Evolutionary conservation across 352 stramenopile species (phyloP), one percentile per base, ranked within the genome.

Genomic region (Globisporangium uncinulatum): DNA sequence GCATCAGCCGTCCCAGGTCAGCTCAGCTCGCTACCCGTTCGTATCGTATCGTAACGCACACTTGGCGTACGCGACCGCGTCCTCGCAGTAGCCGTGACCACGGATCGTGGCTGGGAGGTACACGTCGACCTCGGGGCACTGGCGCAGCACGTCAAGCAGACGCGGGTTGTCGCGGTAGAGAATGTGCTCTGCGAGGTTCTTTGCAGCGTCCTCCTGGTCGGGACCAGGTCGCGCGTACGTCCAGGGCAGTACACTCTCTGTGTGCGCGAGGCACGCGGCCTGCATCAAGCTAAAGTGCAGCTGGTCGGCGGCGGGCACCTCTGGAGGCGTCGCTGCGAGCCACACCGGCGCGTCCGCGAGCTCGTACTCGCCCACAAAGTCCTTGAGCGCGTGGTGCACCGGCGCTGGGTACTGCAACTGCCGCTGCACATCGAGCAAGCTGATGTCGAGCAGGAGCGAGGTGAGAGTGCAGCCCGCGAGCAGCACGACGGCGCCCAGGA

Each of bases 1-100:
- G 24, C 24, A 29, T 4, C 24, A 29, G 24, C 24, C 24, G 24
- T 4, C 24, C 24, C 24, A 29, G 24, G 10, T 19, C 20, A 51
- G 20, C 24, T 29, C 24, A 29, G 24, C 24, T 29, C 24, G 24
- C 24, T 29, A 29, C 24, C 24, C 24, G 24, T 29, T 29, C 24
- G 24, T 29, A 29, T 29, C 24, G 29, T 17, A 21, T 54, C 13
- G 24, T 53, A 6, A 62, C 71, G 15, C 67, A 87, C 74, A 85
- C 42, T 87, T 85, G 6, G 76, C 66, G 54, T 88, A 90, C 7
- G 70, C 79, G 24, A 73, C 66, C 6, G 68, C 70, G 50, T 90
- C 79, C 46, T 90, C 79, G 62, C 79, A 90, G 64, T 90, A 90
- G 34, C 79, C 77, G 43, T 80, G 69, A 14, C 56, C 63, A 13